These are phyloP conservation scores for Boletus pseudo-olivaceus DNA, from an alignment of 768 basidiomycete genomes.

Conservation along the genomic window DNA sequence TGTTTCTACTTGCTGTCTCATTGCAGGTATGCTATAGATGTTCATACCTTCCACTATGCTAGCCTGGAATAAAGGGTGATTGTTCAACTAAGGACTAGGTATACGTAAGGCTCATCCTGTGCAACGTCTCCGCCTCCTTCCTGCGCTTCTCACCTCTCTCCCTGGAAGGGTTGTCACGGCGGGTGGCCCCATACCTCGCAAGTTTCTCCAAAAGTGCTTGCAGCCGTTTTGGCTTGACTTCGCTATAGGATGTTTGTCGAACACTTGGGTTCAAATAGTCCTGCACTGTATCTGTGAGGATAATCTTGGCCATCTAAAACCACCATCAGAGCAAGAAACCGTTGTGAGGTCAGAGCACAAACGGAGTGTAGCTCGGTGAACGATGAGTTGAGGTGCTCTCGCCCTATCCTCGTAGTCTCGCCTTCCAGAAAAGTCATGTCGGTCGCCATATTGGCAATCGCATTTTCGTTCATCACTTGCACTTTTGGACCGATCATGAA, in stretches of 20 bases:
- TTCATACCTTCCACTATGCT: slow-evolving; percentile 8
- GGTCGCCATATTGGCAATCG: slow-evolving; percentile 77
- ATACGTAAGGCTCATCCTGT: slow-evolving; percentile 43
- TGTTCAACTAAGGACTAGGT: slow-evolving; percentile 3
- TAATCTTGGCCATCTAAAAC: slow-evolving; percentile 64
- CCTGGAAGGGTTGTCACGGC: slow-evolving; percentile 54
- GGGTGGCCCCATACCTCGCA: slow-evolving; percentile 59
- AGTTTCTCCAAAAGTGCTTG: slow-evolving; percentile 78
- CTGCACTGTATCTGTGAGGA: slow-evolving; percentile 67
- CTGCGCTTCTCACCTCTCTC: slow-evolving; percentile 70
- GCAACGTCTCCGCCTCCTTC: slow-evolving; percentile 76
- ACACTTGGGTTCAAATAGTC: slow-evolving; percentile 73
- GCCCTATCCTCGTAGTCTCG: slow-evolving; percentile 75
- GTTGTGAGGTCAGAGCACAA: slow-evolving; percentile 24
- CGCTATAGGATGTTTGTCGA: slow-evolving; percentile 62
- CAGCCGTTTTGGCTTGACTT: slow-evolving; percentile 67
- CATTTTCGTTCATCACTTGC: slow-evolving; percentile 82
- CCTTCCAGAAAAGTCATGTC: slow-evolving; percentile 88
- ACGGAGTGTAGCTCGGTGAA: slow-evolving; percentile 82
- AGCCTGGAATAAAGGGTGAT: slow-evolving; percentile 8
- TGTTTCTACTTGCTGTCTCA: slow-evolving; percentile 3
- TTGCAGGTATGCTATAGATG: slow-evolving; percentile 20
- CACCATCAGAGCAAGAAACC: slow-evolving; percentile 4
- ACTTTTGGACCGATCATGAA: slow-evolving; percentile 77
- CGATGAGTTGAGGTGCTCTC: slow-evolving; percentile 62